phyloP scores from a whole-genome alignment of 148 eudicot species.

The Chenopodium berlandieri region DNA sequence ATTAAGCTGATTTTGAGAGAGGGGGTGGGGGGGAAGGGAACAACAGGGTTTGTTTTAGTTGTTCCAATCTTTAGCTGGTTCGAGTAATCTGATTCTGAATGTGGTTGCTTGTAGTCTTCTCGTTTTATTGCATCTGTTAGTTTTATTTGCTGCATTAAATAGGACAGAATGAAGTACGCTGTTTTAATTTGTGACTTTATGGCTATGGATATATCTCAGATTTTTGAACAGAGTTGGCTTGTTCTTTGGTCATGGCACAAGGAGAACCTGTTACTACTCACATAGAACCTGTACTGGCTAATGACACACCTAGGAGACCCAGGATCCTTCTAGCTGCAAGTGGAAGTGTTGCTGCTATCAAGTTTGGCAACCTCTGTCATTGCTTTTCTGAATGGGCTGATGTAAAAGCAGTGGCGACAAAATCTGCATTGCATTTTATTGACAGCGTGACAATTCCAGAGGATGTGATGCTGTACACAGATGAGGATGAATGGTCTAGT shows the following conservation, averaged over 20 bases:
- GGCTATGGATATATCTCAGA: neutral
- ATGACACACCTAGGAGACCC: conserved; percentile 51
- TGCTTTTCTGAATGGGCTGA: conserved; percentile 97
- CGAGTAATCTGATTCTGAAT: neutral
- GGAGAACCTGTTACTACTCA: conserved; percentile 27
- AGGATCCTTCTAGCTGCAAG: conserved; percentile 90
- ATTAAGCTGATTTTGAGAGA: neutral
- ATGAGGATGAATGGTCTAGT: conserved; percentile 88
- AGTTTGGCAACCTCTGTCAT: conserved; percentile 81
- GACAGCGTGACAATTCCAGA: conserved; percentile 61
- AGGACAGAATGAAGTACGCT: neutral
- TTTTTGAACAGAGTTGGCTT: neutral
- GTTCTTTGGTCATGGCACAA: conserved; percentile 35
- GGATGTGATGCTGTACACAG: conserved; percentile 73
- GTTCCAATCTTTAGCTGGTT: neutral
- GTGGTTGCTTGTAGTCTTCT: neutral
- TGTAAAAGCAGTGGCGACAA: conserved; percentile 81
- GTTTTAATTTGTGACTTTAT: neutral
- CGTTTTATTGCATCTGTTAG: neutral
- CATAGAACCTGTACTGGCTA: conserved; percentile 38
- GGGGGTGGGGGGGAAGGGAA: neutral
- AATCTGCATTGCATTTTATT: conserved; percentile 73
- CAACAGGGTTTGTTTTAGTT: neutral
- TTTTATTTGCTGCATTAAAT: neutral
- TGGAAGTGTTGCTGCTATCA: conserved; percentile 96